Base-by-base conservation (phyloP, 768 basidiomycete species). In the Tubosaeta sp. region DNA sequence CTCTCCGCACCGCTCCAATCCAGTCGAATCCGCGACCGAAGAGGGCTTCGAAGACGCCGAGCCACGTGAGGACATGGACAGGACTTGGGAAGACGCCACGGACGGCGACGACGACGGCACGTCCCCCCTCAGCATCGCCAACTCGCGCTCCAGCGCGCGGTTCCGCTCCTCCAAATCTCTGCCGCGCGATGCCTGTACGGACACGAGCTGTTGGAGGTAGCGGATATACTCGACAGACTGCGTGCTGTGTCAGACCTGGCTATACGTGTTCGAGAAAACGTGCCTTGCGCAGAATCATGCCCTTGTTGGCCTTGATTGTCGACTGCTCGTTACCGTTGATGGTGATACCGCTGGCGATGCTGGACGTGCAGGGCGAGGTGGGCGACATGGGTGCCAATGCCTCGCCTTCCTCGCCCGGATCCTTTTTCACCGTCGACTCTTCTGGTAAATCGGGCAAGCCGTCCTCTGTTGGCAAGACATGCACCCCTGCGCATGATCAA, bases 221-320 rank as follows among this genome's bases (percentile, higher is more conserved):
- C 89, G 79, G 49, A 77, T 77, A 46, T 77, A 77, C 46, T 77
- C 76, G 48, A 77, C 76, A 39, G 76, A 76, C 73, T 77, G 49
- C 21, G 5, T 4, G 0, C n/a, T 7, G 24, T 1, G 43, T 56
- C 54, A 64, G 44, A 51, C 1, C n/a, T 6, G 4, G 11, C 41
- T 44, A 3, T 49, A 47, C 46, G 48, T 25, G 39, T 9, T 6
- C 8, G 18, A 13, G 2, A 22, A 21, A 35, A 46, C 44, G 11
- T 49, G 83, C 85, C 78, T 90, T 95, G 58, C 89, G 68, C 40
- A 95, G 69, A 38, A 95, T 93, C 84, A 94, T 90, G 30, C 93
- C 92, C 76, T 95, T 95, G 72, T 95, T 94, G 24, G 92, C 92
- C 64, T 94, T 94, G 47, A 90, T 85, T 27, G 77, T 75, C 18